Base-by-base conservation (phyloP, 2,329 filamentous ascomycete genomes). In the Calycina marina region DNA sequence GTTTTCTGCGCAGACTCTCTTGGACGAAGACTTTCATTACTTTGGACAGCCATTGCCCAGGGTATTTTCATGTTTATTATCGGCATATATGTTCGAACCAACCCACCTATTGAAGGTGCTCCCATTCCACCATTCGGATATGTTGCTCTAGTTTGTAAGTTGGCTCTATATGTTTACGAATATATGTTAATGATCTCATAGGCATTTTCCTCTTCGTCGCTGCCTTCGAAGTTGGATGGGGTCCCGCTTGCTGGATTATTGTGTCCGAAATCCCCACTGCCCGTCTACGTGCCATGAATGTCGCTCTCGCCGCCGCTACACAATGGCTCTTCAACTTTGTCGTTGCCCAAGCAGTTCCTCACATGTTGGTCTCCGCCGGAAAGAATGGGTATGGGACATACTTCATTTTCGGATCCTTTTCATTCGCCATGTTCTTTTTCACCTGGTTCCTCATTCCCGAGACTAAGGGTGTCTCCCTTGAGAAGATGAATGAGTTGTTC, bases 251-350 rank as follows among this genome's bases (percentile, higher is more conserved):
- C 56, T 82, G 77, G 76, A 74, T 74, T 25, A 72, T 80, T 46
- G 67, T 78, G 3, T 68, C 67, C 15, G 77, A 83, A 53, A 81
- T 82, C 36, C 75, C 76, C 0, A 73, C 72, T 5, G 72, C 73
- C 0, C 62, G 77, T 18, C 60, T 82, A 5, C 60, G 77, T 34
- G 70, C 69, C 12, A 56, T 77, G 42, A 81, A 80, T 46, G 76
- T 82, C 5, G 67, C 75, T 2, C 60, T 82, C 28, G 76, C 67
- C 0, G 75, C 77, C 20, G 72, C 70, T 2, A 78, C 72, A 0
- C 75, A 82, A 46, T 80, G 76, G 76, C 53, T 82, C 4, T 81
- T 82, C 54, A 83, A 83, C 49, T 78, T 82, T 39, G 67, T 80
- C 6, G 72, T 82, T 35, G 30, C 30, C 11, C 30, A 32, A 15